Conservation (phyloP, 768 basidiomycete genomes). For the Hypholoma fasciculare region DNA sequence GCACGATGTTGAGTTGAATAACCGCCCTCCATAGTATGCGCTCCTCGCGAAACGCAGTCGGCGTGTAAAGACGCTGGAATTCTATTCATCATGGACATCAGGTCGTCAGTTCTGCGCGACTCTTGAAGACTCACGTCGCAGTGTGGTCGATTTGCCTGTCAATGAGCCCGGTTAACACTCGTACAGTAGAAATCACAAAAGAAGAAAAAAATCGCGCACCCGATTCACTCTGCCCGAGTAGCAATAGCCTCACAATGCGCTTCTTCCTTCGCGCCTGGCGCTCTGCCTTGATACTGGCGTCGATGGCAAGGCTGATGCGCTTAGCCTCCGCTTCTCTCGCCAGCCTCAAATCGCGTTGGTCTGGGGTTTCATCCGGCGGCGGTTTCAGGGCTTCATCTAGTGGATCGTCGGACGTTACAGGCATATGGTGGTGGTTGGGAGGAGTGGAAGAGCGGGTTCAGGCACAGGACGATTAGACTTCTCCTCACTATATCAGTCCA, state of each 20-base stretch:
- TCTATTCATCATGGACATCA: constrained; percentile 40
- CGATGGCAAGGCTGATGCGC: constrained; percentile 67
- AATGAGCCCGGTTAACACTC: not conserved
- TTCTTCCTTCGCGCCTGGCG: constrained; percentile 64
- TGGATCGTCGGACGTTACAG: constrained; percentile 53
- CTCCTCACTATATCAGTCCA: constrained; percentile 16
- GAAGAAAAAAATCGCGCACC: constrained; percentile 41
- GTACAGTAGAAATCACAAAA: not conserved
- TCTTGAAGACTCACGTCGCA: constrained; percentile 60
- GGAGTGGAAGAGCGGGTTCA: constrained; percentile 20
- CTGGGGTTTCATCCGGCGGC: constrained; percentile 65
- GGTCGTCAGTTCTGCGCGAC: not conserved
- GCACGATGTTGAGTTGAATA: constrained; percentile 81
- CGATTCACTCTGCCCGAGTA: constrained; percentile 83
- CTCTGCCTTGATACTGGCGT: constrained; percentile 70
- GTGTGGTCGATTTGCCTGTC: constrained; percentile 77
- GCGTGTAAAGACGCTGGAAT: constrained; percentile 75
- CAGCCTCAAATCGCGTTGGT: constrained; percentile 53
- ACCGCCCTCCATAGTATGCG: constrained; percentile 81
- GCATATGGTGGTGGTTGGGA: constrained; percentile 26
- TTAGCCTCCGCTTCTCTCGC: constrained; percentile 66
- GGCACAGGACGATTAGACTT: constrained; percentile 23
- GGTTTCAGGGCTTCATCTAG: constrained; percentile 65
- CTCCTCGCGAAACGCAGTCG: constrained; percentile 73
- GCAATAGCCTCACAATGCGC: constrained; percentile 67